Conservation (phyloP, 441 rosid species). For the Syzygium malaccense region DNA sequence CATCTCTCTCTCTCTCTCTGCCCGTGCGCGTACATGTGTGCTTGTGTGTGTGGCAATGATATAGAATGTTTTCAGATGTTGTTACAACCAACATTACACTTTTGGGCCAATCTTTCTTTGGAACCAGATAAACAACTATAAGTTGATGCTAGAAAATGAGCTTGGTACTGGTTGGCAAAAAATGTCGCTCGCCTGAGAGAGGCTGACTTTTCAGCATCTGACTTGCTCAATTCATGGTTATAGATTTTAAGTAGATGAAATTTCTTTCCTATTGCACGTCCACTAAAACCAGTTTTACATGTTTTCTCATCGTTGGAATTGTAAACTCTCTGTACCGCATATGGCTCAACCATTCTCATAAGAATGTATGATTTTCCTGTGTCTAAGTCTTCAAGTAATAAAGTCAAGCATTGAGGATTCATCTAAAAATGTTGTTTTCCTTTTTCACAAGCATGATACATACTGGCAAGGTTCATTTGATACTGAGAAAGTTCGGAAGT, state of each 20-base stretch:
- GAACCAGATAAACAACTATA: not conserved
- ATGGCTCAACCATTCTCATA: not conserved
- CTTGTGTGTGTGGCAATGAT: not conserved
- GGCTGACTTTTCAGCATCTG: not conserved
- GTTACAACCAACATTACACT: not conserved
- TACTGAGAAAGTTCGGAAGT: not conserved
- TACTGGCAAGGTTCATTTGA: not conserved
- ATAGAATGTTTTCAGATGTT: not conserved
- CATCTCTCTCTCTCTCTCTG: not conserved
- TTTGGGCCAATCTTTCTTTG: not conserved
- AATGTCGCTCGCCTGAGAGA: not conserved
- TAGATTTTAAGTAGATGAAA: not conserved
- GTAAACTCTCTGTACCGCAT: not conserved
- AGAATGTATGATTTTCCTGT: not conserved
- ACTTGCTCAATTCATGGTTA: not conserved
- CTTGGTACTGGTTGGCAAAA: not conserved
- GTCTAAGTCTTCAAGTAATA: not conserved
- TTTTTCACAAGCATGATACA: not conserved
- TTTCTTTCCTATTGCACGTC: not conserved
- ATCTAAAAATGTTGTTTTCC: not conserved
- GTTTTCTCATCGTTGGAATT: not conserved
- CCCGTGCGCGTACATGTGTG: not conserved
- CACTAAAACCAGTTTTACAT: not conserved
- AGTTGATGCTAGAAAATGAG: not conserved
- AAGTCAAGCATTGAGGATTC: not conserved